phyloP scores from a whole-genome alignment of 1,139 yeast genomes.

The Schwanniomyces etchellsii region DNA sequence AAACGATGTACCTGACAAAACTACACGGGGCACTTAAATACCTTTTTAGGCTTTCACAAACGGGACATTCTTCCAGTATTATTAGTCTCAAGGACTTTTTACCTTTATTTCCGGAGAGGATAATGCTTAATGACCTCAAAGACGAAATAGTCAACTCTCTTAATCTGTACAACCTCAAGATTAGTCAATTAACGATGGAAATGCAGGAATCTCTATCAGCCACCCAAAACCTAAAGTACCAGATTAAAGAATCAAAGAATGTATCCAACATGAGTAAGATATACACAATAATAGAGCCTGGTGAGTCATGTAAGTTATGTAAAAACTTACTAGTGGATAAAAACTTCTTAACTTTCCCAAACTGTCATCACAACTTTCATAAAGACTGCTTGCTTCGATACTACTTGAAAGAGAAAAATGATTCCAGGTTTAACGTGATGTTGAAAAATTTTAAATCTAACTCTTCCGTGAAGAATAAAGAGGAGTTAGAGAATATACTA shows the following conservation, averaged over 20 bases:
- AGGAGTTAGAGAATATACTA: slow-evolving; percentile 56
- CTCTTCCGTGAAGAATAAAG: slow-evolving; percentile 20
- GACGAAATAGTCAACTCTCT: slow-evolving; percentile 76
- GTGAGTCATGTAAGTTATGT: slow-evolving; percentile 77
- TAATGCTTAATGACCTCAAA: slow-evolving; percentile 76
- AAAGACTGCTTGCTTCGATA: slow-evolving; percentile 72
- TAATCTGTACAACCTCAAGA: slow-evolving; percentile 63
- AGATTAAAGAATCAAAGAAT: slow-evolving; percentile 46
- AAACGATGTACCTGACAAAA: slow-evolving; percentile 4
- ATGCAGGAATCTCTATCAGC: slow-evolving; percentile 71
- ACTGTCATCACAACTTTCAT: slow-evolving; percentile 85
- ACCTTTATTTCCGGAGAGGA: slow-evolving; percentile 79
- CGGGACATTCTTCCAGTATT: slow-evolving; percentile 13
- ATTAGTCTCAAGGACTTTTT: slow-evolving; percentile 75
- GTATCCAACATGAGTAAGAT: slow-evolving; percentile 34
- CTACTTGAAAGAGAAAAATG: slow-evolving; percentile 54
- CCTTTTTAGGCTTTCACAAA: slow-evolving; percentile 20
- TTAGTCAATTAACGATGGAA: slow-evolving; percentile 60
- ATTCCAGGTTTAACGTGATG: slow-evolving; percentile 60
- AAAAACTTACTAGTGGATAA: slow-evolving; percentile 61
- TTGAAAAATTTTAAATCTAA: slow-evolving; percentile 50
- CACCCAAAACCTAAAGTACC: slow-evolving; percentile 55
- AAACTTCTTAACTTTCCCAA: slow-evolving; percentile 76
- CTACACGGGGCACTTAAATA: slow-evolving; percentile 21
- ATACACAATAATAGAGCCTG: slow-evolving; percentile 61